A percentile compares a stretch with the other conserved stretches of the same genome.
Conservation (phyloP, 108 stramenopile genomes). For the Skeletonema costatum region DNA sequence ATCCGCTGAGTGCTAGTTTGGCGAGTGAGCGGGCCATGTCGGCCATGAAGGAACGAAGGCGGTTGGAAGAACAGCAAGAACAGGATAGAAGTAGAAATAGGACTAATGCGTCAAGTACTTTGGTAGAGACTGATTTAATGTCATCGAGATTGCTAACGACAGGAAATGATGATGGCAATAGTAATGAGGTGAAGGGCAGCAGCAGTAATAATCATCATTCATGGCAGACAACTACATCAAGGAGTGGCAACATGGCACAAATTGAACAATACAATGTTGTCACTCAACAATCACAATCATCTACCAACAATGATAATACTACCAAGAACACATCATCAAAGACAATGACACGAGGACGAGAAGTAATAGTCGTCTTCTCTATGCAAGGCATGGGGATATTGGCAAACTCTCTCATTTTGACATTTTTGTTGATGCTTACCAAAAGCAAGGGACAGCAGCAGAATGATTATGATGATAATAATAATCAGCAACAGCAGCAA, state of each 20-base stretch:
- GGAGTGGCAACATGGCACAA: background rate
- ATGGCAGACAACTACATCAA: constrained; percentile 6
- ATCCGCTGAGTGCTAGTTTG: constrained; percentile 60
- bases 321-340: background rate
- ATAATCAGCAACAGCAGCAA: background rate
- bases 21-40: constrained; percentile 68
- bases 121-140: background rate
- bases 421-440: constrained; percentile 46
- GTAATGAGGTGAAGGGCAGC: background rate
- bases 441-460: background rate
- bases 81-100: background rate
- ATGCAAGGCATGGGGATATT: constrained; percentile 84
- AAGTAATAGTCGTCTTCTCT: constrained; percentile 67
- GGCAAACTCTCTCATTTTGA: constrained; percentile 56
- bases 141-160: background rate
- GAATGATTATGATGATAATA: constrained; percentile 14
- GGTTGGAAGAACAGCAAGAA: background rate
- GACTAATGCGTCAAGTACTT: no score
- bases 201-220: background rate
- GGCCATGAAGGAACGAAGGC: constrained; percentile 7
- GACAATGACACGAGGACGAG: constrained; percentile 43
- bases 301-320: background rate
- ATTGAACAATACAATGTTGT: background rate
- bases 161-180: background rate
- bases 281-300: background rate